Evolutionary conservation across 768 basidiomycete species (phyloP).

Genomic region (Suillus spraguei): DNA sequence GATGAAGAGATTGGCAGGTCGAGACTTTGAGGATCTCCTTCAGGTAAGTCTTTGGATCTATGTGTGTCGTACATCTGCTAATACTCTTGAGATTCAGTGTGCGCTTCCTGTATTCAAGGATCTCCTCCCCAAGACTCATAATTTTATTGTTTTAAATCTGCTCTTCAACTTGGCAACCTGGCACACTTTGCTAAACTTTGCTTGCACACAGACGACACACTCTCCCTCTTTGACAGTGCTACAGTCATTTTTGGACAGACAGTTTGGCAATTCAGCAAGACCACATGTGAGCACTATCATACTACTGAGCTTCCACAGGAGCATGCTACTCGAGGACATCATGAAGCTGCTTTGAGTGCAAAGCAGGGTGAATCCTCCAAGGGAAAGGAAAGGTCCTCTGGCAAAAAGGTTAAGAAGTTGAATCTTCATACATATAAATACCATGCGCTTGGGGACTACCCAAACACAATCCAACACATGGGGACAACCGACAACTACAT

Average conservation of each 20-base stretch:
- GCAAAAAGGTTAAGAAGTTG: conserved; percentile 2
- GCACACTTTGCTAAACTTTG: conserved; percentile 35
- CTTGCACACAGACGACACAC: conserved; percentile 25
- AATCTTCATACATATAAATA: conserved; percentile 34
- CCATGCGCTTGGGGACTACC: conserved; percentile 38
- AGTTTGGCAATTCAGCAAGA: conserved; percentile 26
- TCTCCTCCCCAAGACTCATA: conserved; percentile 22
- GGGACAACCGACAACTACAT: conserved; percentile 29
- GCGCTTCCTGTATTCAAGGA: conserved; percentile 35
- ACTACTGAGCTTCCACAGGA: conserved; percentile 36
- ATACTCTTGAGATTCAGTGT: conserved; percentile 20
- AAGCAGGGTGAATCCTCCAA: neutral
- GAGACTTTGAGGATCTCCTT: conserved; percentile 18
- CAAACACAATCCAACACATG: neutral
- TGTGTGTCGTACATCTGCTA: neutral
- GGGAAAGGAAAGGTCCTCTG: too few species aligned
- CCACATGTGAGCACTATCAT: conserved; percentile 24
- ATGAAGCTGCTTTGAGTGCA: conserved; percentile 13
- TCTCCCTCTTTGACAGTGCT: conserved; percentile 3
- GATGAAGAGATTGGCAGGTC: conserved; percentile 14
- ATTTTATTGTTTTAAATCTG: conserved; percentile 15
- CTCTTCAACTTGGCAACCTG: conserved; percentile 19
- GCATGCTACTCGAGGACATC: conserved; percentile 23
- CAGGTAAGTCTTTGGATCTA: conserved; percentile 8
- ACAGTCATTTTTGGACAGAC: conserved; percentile 19